Evolutionary conservation across 2,329 filamentous ascomycete species (phyloP), one percentile per base, ranked within the genome.

Genomic region (Atkinsonella texensis): DNA sequence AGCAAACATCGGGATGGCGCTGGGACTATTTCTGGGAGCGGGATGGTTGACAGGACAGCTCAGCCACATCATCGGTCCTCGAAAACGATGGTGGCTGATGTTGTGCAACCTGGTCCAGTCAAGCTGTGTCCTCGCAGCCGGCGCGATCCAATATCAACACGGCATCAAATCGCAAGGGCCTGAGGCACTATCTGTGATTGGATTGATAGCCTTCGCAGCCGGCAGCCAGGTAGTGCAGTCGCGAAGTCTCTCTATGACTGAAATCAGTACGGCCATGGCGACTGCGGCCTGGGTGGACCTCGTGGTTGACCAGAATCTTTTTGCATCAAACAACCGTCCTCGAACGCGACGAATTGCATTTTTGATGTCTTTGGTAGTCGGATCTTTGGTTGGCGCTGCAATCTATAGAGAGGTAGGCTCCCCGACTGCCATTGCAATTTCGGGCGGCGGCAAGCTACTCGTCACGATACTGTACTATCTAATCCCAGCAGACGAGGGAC

Each of bases 261-360:
- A 84, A 61, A 82, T 83, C 58, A 80, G 72, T 53, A 83, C 80
- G 0, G 79, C 80, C 28, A 83, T 83, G 78, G 79, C 78, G 0
- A 83, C 80, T 5, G 78, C 80, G 0, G 79, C 80, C 1, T 83
- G 76, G 72, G 68, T 83, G 1, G 79, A 83, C 58, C 59, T 82
- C 51, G 62, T 80, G 49, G 76, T 81, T 50, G 80, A 83, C 59
- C 69, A 69, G 32, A 66, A 67, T 6, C 63, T 83, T 47, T 70
- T 79, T 17, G 63, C 60, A 4, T 9, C 63, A 9, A 58, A 67
- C 13, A 82, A 82, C 58, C 65, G 74, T 15, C 66, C 72, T 2
- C 64, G 78, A 15, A 78, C 74, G 38, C 65, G 78, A 5, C 65
- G 77, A 2, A 61, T 73, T 4, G 63, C 69, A 39, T 82, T 82